phyloP scores from a whole-genome alignment of 768 basidiomycete genomes.

The Xerocomus potaroensis region DNA sequence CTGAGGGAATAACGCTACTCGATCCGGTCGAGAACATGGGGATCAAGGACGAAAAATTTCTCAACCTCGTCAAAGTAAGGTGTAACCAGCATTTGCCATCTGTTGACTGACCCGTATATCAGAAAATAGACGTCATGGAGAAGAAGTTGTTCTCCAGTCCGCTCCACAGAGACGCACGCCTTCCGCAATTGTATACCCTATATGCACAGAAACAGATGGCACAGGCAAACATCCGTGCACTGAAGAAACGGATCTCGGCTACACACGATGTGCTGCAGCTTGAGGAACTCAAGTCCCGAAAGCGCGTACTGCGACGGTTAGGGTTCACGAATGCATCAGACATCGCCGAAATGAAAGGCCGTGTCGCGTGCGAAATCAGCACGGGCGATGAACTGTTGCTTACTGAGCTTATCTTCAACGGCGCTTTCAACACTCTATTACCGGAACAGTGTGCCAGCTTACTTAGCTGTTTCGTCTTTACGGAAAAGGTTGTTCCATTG shows the following conservation, averaged over 20 bases:
- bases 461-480: conserved; percentile 97
- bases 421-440: conserved; percentile 83
- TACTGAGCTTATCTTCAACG: conserved; percentile 97
- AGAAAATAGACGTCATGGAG: conserved; percentile 94
- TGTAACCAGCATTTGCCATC: background rate
- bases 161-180: conserved; percentile 70
- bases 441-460: conserved; percentile 93
- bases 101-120: conserved; percentile 1
- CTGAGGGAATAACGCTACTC: conserved; percentile 78
- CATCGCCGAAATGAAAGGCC: conserved; percentile 96
- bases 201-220: conserved; percentile 74
- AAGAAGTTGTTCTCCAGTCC: conserved; percentile 76
- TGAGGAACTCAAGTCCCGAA: conserved; percentile 93
- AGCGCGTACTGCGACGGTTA: conserved; percentile 87
- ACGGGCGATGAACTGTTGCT: conserved; percentile 94
- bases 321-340: conserved; percentile 87
- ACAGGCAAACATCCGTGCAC: conserved; percentile 62
- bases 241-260: conserved; percentile 83
- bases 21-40: conserved; percentile 95
- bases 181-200: conserved; percentile 76
- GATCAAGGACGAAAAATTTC: conserved; percentile 93
- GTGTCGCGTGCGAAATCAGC: conserved; percentile 98
- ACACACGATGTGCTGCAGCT: conserved; percentile 93
- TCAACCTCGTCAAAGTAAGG: conserved; percentile 73
- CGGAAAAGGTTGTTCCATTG: conserved; percentile 70